phyloP scores from a whole-genome alignment of 2,329 filamentous ascomycete species.

The Colletotrichum tropicale region DNA sequence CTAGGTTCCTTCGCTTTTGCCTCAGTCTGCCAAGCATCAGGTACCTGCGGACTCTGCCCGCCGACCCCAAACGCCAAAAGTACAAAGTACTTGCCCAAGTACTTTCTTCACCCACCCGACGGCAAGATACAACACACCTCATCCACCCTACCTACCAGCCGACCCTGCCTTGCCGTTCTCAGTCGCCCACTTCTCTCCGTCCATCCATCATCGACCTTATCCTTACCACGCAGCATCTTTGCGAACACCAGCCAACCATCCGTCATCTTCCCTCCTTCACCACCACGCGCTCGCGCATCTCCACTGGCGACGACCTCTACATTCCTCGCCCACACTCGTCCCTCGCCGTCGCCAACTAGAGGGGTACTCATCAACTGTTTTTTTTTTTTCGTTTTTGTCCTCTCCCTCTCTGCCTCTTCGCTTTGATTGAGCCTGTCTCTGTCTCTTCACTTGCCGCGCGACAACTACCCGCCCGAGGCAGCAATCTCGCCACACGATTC shows the following conservation, averaged over 20 bases:
- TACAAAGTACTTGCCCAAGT: not conserved
- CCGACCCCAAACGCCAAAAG: not conserved
- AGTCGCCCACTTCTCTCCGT: conserved; percentile 18
- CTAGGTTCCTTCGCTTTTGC: not conserved
- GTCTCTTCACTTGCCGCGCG: not conserved
- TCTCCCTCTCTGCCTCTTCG: not conserved
- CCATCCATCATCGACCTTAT: conserved; percentile 16
- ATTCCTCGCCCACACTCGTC: not conserved
- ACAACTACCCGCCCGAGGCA: not conserved
- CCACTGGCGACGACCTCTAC: conserved; percentile 13
- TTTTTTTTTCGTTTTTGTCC: not conserved
- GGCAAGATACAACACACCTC: not conserved
- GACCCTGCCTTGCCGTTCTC: conserved; percentile 10
- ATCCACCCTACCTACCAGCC: not conserved
- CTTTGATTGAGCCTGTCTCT: not conserved
- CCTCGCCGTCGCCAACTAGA: not conserved
- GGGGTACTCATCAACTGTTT: not conserved
- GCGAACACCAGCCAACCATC: conserved; percentile 21
- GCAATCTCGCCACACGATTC: conserved; percentile 4
- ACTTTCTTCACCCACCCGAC: not conserved
- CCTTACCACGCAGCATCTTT: conserved; percentile 14
- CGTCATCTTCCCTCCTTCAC: conserved; percentile 21
- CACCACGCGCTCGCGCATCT: conserved; percentile 12
- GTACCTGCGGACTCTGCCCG: not conserved
- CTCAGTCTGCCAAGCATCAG: not conserved